Base-by-base conservation (phyloP, 2,329 filamentous ascomycete species). In the Periconia macrospinosa region DNA sequence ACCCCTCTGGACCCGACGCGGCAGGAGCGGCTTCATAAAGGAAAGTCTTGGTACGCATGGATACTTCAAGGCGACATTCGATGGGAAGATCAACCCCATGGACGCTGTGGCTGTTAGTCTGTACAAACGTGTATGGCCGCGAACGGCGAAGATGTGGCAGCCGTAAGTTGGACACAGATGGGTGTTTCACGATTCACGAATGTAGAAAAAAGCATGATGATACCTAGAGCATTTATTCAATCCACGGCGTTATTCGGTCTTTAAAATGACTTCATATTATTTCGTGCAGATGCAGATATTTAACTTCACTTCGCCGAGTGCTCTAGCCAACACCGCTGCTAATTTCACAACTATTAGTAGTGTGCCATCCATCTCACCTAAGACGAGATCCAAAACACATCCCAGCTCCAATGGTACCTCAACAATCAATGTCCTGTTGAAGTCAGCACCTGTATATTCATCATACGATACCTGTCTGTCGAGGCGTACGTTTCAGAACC, bases 41-140 rank as follows among this genome's bases (percentile, higher is more conserved):
- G 94, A 99, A 79, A 84, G 88, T 53, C 78, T 99, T 47, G 94
- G 94, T 65, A 99, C 94, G 35, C 94, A 99, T 75, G 94, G 94
- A n/a, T 99, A 99, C 79, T 97, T 97, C 84, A 99, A 99, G 82
- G 94, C 94, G 13, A 97, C 89, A 1, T 99, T 99, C 78, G 95
- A 99, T 73, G 91, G 88, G 13, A 90, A 89, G 71, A 93, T 99
- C 73, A 97, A 97, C 75, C 92, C 94, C 1, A 90, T 97, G 77
- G 94, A 99, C 76, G 87, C 92, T 2, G 86, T 99, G 45, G 94
- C 91, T 47, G 89, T 97, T 58, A 96, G 91, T 65, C 55, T 81
- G 54, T 81, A 80, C 55, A 82, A 82, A 74, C 62, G 79, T 45
- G 78, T 81, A 2, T 81, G 77, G 75, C 94, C 94, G 8, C 82